Evolutionary conservation across 2,329 filamentous ascomycete species (phyloP).

Genomic region (Aspergillus fischeri): DNA sequence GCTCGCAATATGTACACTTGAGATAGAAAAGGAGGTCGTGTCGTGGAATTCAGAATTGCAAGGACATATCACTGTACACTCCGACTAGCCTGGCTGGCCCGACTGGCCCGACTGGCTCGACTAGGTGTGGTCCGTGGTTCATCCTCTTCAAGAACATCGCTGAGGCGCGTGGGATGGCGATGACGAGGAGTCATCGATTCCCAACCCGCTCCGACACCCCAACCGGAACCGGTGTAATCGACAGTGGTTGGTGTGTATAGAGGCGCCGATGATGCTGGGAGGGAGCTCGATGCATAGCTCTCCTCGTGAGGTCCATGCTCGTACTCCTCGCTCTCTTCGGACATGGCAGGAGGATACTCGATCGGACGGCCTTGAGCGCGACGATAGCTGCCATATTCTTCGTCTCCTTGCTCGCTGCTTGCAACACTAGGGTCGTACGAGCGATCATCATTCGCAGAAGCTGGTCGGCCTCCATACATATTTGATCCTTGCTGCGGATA

Average conservation of each 20-base stretch:
- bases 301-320: constrained; percentile 48
- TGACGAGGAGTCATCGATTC: constrained; percentile 68
- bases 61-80: constrained; percentile 26
- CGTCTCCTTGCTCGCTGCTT: constrained; percentile 60
- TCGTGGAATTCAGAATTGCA: neutral
- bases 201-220: constrained; percentile 66
- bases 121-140: constrained; percentile 69
- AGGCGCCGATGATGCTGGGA: constrained; percentile 23
- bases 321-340: constrained; percentile 52
- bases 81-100: constrained; percentile 42
- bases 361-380: constrained; percentile 61
- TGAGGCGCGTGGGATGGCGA: constrained; percentile 82
- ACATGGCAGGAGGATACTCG: constrained; percentile 48
- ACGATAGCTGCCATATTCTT: constrained; percentile 66
- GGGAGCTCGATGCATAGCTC: constrained; percentile 32
- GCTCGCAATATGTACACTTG: constrained; percentile 11
- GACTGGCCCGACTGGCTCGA: constrained; percentile 54
- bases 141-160: constrained; percentile 83
- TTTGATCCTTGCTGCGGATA: constrained; percentile 36
- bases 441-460: constrained; percentile 45
- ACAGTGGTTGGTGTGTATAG: constrained; percentile 37
- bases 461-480: constrained; percentile 33
- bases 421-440: constrained; percentile 48
- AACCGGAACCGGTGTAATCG: constrained; percentile 66
- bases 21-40: constrained; percentile 1